These are phyloP conservation scores for Senna siamea DNA, from an alignment of 306 rosid species.

Conservation along the genomic window DNA sequence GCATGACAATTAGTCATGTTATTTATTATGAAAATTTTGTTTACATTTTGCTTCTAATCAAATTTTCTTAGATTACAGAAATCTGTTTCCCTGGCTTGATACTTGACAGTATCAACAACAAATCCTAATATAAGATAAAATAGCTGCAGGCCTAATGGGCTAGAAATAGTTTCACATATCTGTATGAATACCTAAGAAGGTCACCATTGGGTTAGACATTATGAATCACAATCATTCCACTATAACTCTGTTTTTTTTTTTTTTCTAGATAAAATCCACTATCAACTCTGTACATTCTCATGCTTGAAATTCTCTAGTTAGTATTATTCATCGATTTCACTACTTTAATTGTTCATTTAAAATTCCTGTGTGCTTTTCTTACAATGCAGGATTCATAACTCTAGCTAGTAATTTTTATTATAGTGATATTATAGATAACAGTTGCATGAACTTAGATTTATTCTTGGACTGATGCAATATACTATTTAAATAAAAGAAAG, in stretches of 20 bases:
- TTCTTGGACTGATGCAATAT: neutral
- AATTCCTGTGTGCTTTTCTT: too few species aligned
- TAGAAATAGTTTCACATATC: neutral
- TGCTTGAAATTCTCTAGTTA: too few species aligned
- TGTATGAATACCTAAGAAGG: neutral
- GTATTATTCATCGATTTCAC: too few species aligned
- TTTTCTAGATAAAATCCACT: too few species aligned
- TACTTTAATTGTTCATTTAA: too few species aligned
- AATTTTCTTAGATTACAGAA: neutral
- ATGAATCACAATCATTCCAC: too few species aligned
- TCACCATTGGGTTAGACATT: too few species aligned
- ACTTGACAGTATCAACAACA: neutral
- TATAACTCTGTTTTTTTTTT: too few species aligned
- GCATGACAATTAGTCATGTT: neutral
- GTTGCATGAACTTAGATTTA: slow-evolving; percentile 7
- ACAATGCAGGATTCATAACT: too few species aligned
- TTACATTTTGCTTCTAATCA: neutral
- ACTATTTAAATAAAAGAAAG: too few species aligned
- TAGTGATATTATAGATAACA: slow-evolving; percentile 5
- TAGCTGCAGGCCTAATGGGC: neutral
- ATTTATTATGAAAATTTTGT: neutral
- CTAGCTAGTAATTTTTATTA: slow-evolving; percentile 6
- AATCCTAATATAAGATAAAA: neutral
- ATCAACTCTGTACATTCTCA: too few species aligned
- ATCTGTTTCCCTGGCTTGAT: neutral